A percentile compares a stretch with the other conserved stretches of the same genome.
phyloP scores from a whole-genome alignment of 2,329 filamentous ascomycete species.

The Pyrenochaeta sp. region DNA sequence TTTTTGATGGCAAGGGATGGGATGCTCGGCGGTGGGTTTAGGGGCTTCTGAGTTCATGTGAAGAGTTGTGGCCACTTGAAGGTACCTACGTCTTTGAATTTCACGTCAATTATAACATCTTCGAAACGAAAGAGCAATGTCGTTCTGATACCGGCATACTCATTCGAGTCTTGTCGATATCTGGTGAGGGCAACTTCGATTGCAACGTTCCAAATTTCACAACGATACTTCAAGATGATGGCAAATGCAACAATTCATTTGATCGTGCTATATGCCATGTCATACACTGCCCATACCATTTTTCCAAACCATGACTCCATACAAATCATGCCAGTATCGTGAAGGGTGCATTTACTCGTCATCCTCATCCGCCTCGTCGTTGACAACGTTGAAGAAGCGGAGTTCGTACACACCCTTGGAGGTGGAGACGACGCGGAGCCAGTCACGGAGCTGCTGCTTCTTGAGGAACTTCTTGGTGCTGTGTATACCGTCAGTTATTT shows the following conservation, averaged over 20 bases:
- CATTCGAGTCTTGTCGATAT: too few species aligned
- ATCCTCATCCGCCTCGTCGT: conserved; percentile 97
- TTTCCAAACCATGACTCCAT: conserved; percentile 26
- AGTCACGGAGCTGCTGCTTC: conserved; percentile 99
- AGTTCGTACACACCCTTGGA: conserved; percentile 99
- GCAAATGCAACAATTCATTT: conserved; percentile 36
- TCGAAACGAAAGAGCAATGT: too few species aligned
- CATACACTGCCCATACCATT: conserved; percentile 26
- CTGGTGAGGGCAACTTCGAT: too few species aligned
- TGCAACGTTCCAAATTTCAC: not conserved
- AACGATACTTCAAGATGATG: conserved; percentile 4
- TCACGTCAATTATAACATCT: too few species aligned
- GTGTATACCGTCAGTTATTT: conserved; percentile 23
- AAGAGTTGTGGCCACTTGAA: too few species aligned
- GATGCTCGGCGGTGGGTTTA: too few species aligned
- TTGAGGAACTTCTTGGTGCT: conserved; percentile 99
- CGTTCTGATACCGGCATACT: too few species aligned
- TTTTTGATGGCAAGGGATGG: too few species aligned
- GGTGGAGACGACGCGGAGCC: conserved; percentile 98
- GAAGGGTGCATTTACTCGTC: conserved; percentile 77
- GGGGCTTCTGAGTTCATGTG: too few species aligned
- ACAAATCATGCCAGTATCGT: conserved; percentile 23
- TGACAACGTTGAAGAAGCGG: conserved; percentile 99
- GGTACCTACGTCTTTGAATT: too few species aligned
- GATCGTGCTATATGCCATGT: conserved; percentile 41